Conservation (phyloP, 1,139 yeast genomes). For the Debaryomyces robertsiae region DNA sequence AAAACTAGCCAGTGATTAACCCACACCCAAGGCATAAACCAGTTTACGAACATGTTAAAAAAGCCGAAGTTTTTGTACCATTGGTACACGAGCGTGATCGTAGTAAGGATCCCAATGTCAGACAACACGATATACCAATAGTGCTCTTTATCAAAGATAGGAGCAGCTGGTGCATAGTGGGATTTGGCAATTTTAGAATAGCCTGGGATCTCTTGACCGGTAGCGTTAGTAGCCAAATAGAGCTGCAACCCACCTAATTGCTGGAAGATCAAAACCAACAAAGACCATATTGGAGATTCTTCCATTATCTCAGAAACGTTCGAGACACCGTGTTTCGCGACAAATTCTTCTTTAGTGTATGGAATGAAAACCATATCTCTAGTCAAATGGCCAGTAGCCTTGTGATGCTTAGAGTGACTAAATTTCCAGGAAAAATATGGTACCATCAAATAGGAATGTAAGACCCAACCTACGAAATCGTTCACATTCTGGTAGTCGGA, state of each 20-base stretch:
- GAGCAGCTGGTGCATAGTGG: constrained; percentile 75
- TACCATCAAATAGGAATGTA: constrained; percentile 76
- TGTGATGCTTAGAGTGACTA: constrained; percentile 83
- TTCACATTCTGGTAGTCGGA: constrained; percentile 69
- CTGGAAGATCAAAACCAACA: constrained; percentile 59
- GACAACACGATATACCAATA: constrained; percentile 70
- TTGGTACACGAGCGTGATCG: constrained; percentile 57
- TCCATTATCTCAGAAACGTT: constrained; percentile 62
- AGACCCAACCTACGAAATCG: constrained; percentile 78
- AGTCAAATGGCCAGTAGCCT: constrained; percentile 80
- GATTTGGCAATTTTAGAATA: constrained; percentile 46
- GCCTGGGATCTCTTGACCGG: constrained; percentile 70
- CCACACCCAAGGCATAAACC: constrained; percentile 77
- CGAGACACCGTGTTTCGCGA: constrained; percentile 39
- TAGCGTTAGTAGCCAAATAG: constrained; percentile 68
- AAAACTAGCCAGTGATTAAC: constrained; percentile 91
- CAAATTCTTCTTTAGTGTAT: constrained; percentile 58
- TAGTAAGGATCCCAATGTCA: constrained; percentile 68
- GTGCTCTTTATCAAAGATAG: constrained; percentile 70
- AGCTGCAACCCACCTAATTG: constrained; percentile 77
- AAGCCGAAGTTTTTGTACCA: constrained; percentile 67
- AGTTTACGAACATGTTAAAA: constrained; percentile 65
- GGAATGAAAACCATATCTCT: constrained; percentile 87
- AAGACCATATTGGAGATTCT: constrained; percentile 72
- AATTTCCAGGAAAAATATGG: constrained; percentile 89